Base-by-base conservation (phyloP, 2,329 filamentous ascomycete species). In the Seiridium cupressi region DNA sequence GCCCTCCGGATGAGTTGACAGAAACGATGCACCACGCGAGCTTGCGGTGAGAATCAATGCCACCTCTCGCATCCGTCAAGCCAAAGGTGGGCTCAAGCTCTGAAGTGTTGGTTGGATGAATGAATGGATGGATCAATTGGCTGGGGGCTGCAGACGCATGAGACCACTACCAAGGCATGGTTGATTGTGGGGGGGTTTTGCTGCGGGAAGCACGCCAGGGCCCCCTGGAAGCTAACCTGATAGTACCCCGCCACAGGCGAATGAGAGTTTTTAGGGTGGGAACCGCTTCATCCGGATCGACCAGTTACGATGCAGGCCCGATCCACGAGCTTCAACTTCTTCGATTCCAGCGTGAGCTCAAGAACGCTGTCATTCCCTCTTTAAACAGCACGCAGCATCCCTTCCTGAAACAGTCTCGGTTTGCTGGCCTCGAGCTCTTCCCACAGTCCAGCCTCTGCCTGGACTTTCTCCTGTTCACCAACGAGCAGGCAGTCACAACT, bases 271-370 rank as follows among this genome's bases (percentile, higher is more conserved):
- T 36, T 46, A 36, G 31, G 42, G 55, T 57, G 55, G 55, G 40
- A 31, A 44, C 55, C 44, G 55, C 26, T 38, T 42, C 51, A 42
- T 38, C 18, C 44, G 40, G 11, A 51, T 51, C 55, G 44, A 46
- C 55, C 55, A 58, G 55, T 58, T 34, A 58, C n/a, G 32, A 32
- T 34, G 44, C 36, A 26, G 13, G n/a, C 38, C 55, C 44, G 35
- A 13, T 58, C 44, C 55, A 58, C 55, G 55, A 46, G 55, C 55
- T 58, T 44, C 31, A 44, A 51, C 54, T 40, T 57, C 42, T 36
- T 51, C n/a, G 32, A 49, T 44, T 58, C 42, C 34, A 46, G 51
- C 13, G 40, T 48, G 51, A 42, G 46, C 32, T 34, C 31, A 40
- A 49, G 44, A 46, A 34, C 35, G 13, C 49, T 34, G 35, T 53